A percentile compares a stretch with the other conserved stretches of the same genome.
Evolutionary conservation across 1,139 yeast species (phyloP).

Genomic region (Yamadazyma jaroonii): DNA sequence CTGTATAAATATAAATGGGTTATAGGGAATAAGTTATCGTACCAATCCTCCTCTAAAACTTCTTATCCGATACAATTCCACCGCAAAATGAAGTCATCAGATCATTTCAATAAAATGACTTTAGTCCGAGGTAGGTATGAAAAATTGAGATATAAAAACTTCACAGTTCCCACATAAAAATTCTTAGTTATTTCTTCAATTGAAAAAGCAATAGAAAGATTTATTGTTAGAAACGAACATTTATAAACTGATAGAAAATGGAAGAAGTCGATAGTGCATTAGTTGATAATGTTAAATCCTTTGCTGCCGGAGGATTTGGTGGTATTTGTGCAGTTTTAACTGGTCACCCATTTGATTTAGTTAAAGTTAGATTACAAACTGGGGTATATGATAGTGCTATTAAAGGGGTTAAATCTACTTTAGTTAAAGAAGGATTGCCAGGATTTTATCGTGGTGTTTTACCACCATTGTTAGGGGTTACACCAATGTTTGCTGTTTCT

Average conservation of each 20-base stretch:
- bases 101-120: not conserved
- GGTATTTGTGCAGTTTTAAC: conserved; percentile 64
- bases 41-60: too few species aligned
- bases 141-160: conserved; percentile 2
- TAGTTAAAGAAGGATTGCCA: conserved; percentile 66
- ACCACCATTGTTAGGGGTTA: conserved; percentile 91
- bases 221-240: conserved; percentile 2
- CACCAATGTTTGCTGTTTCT: conserved; percentile 97
- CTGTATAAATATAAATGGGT: too few species aligned
- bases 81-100: not conserved
- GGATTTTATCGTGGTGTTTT: conserved; percentile 87
- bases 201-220: not conserved
- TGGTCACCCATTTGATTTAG: conserved; percentile 94
- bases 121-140: conserved; percentile 6
- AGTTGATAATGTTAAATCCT: conserved; percentile 64
- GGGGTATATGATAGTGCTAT: conserved; percentile 60
- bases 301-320: conserved; percentile 82
- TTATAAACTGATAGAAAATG: conserved; percentile 18
- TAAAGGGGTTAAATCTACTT: conserved; percentile 66
- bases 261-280: conserved; percentile 51
- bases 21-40: too few species aligned
- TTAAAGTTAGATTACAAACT: conserved; percentile 88
- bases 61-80: not conserved
- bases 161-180: conserved; percentile 1
- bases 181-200: not conserved